Evolutionary conservation across 2,329 filamentous ascomycete genomes (phyloP).

Genomic region (Trichoderma arundinaceum): DNA sequence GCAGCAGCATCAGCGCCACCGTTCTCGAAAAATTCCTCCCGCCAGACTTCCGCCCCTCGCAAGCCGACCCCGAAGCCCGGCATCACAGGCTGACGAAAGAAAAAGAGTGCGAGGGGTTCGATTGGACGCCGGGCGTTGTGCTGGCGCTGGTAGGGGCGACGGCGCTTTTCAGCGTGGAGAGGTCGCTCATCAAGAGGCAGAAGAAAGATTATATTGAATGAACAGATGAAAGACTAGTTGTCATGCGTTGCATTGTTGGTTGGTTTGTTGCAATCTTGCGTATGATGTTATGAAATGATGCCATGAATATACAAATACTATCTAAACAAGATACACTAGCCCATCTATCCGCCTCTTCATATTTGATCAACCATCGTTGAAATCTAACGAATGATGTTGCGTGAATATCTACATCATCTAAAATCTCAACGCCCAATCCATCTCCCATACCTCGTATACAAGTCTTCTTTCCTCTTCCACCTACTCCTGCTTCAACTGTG

Average conservation of each 20-base stretch:
- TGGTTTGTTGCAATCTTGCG: no score
- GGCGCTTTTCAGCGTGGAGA: conserved; percentile 30
- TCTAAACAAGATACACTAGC: no score
- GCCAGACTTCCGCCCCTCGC: conserved; percentile 13
- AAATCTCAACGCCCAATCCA: no score
- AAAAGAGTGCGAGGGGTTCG: conserved; percentile 30
- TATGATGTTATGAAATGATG: no score
- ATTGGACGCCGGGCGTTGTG: conserved; percentile 30
- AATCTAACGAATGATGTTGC: no score
- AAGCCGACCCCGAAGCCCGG: conserved; percentile 24
- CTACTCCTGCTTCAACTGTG: conserved; percentile 44
- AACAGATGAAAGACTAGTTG: background rate
- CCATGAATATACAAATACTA: no score
- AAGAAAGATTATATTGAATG: conserved; percentile 24
- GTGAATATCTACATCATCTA: no score
- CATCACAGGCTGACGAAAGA: conserved; percentile 18
- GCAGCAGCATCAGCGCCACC: background rate
- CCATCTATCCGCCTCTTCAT: no score
- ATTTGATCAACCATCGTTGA: no score
- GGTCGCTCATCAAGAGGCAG: conserved; percentile 20
- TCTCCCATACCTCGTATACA: background rate
- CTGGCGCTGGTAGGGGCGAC: conserved; percentile 30
- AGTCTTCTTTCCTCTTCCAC: background rate
- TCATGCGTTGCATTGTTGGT: background rate
- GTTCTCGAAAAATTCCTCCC: background rate